Base-by-base conservation (phyloP, 2,329 filamentous ascomycete species). In the Fusarium irregulare region DNA sequence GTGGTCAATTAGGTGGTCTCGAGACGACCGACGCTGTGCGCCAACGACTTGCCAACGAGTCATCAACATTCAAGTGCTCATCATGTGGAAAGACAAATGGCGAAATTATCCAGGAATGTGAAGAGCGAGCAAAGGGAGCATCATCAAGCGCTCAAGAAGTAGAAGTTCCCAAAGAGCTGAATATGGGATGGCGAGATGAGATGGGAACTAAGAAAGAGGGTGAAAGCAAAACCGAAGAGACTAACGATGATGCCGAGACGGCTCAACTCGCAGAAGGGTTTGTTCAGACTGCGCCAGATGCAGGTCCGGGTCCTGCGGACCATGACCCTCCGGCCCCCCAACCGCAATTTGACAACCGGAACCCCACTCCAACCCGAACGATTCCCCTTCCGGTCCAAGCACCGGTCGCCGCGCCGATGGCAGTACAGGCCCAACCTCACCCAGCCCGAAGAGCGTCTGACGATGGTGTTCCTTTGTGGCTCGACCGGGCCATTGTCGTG, bases 1-100 rank as follows among this genome's bases (percentile, higher is more conserved):
- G 88, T 73, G 96, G 96, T 2, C 96, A 98, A 83, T 84, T 99
- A 3, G 96, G 96, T 14, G 96, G 96, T 0, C 84, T 98, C 74
- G 94, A 98, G 71, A 91, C 91, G 6, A 88, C 83, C 27, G 89
- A 91, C 20, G 85, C 84, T 7, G 88, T 92, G 53, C 84, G 95
- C 57, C 86, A 86, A 74, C 83, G 87, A 47, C 87, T 96, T 74
- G 96, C 96, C 7, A 82, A 77, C 48, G 88, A 91, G 75, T 93
- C 90, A 64, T 80, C 80, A 2, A 76, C 73, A 1, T 98, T 90
- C 86, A 87, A 82, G 56, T 98, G 96, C 80, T 77, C 84, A 1
- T 85, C 83, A 0, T 98, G 95, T 78, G 89, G 81, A 20, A 90
- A 86, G 80, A 86, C 83, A 12, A 97, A 97, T 76, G 85, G 83